Evolutionary conservation across 768 basidiomycete genomes (phyloP).

Genomic region (Dacryopinax spathularia): DNA sequence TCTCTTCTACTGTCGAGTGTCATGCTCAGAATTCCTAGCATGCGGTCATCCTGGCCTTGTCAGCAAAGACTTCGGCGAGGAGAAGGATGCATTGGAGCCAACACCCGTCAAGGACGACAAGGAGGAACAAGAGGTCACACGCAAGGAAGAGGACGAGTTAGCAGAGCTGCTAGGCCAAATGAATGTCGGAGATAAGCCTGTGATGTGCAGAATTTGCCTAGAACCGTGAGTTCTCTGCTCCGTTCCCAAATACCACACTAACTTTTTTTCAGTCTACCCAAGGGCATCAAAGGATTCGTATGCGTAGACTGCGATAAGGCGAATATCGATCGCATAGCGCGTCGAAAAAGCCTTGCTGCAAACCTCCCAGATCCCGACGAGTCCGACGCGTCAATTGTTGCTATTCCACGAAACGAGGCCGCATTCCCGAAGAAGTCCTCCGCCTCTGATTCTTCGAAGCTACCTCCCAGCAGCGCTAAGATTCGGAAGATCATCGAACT

Average conservation of each 20-base stretch:
- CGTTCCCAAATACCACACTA: background rate
- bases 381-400: background rate
- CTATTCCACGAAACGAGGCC: background rate
- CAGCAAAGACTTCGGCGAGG: constrained; percentile 55
- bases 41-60: constrained; percentile 83
- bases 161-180: constrained; percentile 57
- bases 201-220: constrained; percentile 70
- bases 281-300: background rate
- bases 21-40: constrained; percentile 32
- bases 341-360: background rate
- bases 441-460: constrained; percentile 19
- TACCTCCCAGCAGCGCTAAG: constrained; percentile 70
- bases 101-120: constrained; percentile 33
- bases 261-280: background rate
- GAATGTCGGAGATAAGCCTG: constrained; percentile 36
- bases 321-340: constrained; percentile 5
- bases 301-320: background rate
- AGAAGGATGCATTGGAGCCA: constrained; percentile 63
- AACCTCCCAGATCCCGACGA: background rate
- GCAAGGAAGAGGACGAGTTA: constrained; percentile 51
- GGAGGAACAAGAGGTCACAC: constrained; percentile 39
- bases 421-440: background rate
- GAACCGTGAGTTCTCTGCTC: constrained; percentile 35
- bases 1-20: background rate
- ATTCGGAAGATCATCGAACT: constrained; percentile 69